Conservation (phyloP, 2,329 filamentous ascomycete species). For the Aspergillus ruber region DNA sequence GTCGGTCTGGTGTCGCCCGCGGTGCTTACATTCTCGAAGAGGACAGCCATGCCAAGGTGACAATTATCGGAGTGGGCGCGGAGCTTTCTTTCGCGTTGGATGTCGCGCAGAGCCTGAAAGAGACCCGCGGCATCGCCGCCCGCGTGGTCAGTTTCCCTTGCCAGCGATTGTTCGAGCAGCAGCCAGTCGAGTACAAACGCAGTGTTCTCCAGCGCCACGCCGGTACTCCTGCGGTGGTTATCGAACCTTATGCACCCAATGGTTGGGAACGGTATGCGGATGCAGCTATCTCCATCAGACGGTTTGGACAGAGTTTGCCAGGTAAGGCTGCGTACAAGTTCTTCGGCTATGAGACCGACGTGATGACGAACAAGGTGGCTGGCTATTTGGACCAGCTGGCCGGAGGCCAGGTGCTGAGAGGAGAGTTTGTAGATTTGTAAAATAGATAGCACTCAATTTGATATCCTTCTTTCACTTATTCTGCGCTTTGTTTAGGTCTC, state of each 20-base stretch:
- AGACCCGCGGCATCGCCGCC: conserved; percentile 30
- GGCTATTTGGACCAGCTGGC: conserved; percentile 4
- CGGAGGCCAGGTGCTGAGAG: conserved; percentile 1
- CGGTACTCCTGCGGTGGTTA: conserved; percentile 40
- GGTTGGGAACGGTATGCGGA: conserved; percentile 51
- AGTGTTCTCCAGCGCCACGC: conserved; percentile 34
- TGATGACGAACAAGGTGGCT: conserved; percentile 5
- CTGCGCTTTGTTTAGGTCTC: too few species aligned
- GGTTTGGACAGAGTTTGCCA: conserved; percentile 6
- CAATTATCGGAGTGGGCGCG: conserved; percentile 46
- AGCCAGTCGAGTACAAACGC: conserved; percentile 41
- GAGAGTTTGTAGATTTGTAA: conserved; percentile 8
- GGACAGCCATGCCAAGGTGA: conserved; percentile 33
- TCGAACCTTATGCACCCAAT: conserved; percentile 45
- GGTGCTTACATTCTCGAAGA: conserved; percentile 41
- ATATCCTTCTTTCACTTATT: too few species aligned
- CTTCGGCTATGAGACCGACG: conserved; percentile 15
- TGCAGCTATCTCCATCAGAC: conserved; percentile 3
- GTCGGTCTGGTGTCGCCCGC: conserved; percentile 31
- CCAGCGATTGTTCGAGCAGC: conserved; percentile 45
- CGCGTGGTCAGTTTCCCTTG: conserved; percentile 48
- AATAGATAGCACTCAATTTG: background rate
- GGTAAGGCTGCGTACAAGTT: conserved; percentile 19
- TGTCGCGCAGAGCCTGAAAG: conserved; percentile 37
- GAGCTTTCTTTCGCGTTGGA: conserved; percentile 45